Base-by-base conservation (phyloP, 2,329 filamentous ascomycete genomes). In the Diaporthe ilicicola region DNA sequence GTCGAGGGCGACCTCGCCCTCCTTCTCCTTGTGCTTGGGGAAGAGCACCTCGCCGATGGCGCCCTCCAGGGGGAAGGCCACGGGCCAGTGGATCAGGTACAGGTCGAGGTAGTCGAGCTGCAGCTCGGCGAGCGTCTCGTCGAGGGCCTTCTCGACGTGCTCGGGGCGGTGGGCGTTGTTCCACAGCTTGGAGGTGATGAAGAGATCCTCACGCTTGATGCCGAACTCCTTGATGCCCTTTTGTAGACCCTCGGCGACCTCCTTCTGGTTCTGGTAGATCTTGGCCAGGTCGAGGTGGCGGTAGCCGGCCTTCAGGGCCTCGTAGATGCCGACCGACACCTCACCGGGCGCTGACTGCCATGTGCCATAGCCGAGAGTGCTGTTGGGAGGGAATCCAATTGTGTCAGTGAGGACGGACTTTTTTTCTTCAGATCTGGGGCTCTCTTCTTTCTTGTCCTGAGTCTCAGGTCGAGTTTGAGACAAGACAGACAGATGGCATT, bases 321-420 rank as follows among this genome's bases (percentile, higher is more conserved):
- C 85, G 79, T 89, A 89, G 76, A 93, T 90, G 50, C 90, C 90
- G 46, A 87, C 83, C 70, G 87, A 86, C 72, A 92, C 90, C 81
- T 92, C 87, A 74, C 88, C 88, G 65, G 90, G 89, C 75, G 86
- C 83, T 39, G 90, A 89, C 79, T 92, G 91, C 90, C 90, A 92
- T 76, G 90, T 92, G 76, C 90, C 90, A 66, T 89, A 76, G 10
- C 74, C 74, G 17, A 75, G 56, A 42, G 75, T 73, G 13, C 71
- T 72, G 24, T 51, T 27, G 29, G 1, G 53, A 19, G 8, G 24
- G 48, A 29, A 24, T 9, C 17, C 39, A 29, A 37, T 8, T 13
- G 15, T 61, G 67, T 70, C 37, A 66, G 67, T 56, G 19, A 39
- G n/a, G 5, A 17, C 3, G 42, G 15, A 34, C 32, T 34, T 34